Percentiles rank a stretch among this genome's conserved stretches.
These are phyloP conservation scores for Paxillus involutus DNA, from an alignment of 768 basidiomycete species.

Conservation along the genomic window DNA sequence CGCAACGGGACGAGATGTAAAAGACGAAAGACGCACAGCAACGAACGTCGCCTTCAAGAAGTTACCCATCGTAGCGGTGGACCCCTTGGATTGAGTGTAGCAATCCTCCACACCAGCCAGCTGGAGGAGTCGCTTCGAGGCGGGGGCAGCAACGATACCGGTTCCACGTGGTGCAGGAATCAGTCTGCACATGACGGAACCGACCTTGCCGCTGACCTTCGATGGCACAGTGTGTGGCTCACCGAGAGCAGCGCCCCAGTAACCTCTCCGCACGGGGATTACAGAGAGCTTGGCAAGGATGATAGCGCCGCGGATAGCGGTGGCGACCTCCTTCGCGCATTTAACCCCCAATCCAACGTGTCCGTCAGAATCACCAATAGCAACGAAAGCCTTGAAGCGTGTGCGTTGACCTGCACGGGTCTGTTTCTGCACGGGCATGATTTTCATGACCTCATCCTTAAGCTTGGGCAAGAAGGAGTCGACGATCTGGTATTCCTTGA, in stretches of 20 bases:
- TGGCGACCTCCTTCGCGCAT: slow-evolving; percentile 99
- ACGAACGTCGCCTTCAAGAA: slow-evolving; percentile 98
- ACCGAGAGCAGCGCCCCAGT: slow-evolving; percentile 99
- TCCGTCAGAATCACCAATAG: slow-evolving; percentile 97
- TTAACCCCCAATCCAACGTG: slow-evolving; percentile 99
- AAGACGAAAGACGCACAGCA: slow-evolving; percentile 55
- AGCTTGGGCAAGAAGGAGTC: slow-evolving; percentile 99
- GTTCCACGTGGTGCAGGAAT: slow-evolving; percentile 99
- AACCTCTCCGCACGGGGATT: slow-evolving; percentile 97
- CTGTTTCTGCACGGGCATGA: slow-evolving; percentile 99
- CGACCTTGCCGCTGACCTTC: slow-evolving; percentile 98
- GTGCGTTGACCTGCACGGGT: slow-evolving; percentile 99
- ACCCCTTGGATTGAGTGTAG: slow-evolving; percentile 98
- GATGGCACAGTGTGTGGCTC: slow-evolving; percentile 99
- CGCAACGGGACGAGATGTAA: not conserved
- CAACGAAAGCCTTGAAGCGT: slow-evolving; percentile 99
- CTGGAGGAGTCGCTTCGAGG: slow-evolving; percentile 94
- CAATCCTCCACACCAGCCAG: slow-evolving; percentile 97
- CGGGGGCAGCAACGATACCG: slow-evolving; percentile 98
- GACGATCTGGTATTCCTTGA: slow-evolving; percentile 99
- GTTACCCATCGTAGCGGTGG: slow-evolving; percentile 98
- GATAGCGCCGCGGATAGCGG: slow-evolving; percentile 99
- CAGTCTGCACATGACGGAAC: slow-evolving; percentile 98
- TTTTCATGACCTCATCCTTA: slow-evolving; percentile 99
- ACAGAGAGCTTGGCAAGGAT: slow-evolving; percentile 98